Evolutionary conservation across 1,139 yeast genomes (phyloP).

Genomic region (Kurtzmaniella quercitrusa): DNA sequence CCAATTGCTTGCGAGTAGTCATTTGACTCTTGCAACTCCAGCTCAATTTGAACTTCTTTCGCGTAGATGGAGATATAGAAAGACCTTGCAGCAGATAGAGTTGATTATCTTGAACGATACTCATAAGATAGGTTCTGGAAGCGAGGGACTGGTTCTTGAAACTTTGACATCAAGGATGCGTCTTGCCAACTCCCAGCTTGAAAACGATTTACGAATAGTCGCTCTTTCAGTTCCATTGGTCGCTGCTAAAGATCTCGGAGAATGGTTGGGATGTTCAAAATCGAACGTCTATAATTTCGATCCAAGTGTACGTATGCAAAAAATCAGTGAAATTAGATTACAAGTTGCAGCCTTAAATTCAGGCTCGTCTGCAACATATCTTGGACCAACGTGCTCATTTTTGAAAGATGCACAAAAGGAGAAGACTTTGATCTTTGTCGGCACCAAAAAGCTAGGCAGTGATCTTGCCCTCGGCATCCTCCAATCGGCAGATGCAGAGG

Average conservation of each 20-base stretch:
- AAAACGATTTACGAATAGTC: constrained; percentile 52
- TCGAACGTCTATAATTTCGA: constrained; percentile 64
- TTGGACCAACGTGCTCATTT: constrained; percentile 12
- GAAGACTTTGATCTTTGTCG: constrained; percentile 49
- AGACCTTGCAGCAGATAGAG: constrained; percentile 63
- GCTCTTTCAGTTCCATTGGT: constrained; percentile 68
- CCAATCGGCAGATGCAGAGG: constrained; percentile 29
- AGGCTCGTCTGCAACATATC: constrained; percentile 32
- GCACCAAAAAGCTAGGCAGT: constrained; percentile 52
- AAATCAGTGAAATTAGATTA: constrained; percentile 56
- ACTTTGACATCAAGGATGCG: constrained; percentile 64
- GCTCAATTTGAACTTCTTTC: constrained; percentile 68
- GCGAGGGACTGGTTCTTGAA: constrained; percentile 63
- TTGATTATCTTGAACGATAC: constrained; percentile 70
- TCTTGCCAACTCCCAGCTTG: constrained; percentile 62
- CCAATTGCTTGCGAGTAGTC: constrained; percentile 50
- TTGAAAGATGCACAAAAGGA: constrained; percentile 21
- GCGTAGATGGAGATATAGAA: constrained; percentile 78
- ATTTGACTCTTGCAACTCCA: constrained; percentile 76
- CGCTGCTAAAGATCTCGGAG: constrained; percentile 73
- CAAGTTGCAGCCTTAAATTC: constrained; percentile 46
- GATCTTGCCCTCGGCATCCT: constrained; percentile 48
- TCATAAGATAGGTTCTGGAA: constrained; percentile 62
- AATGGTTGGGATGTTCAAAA: constrained; percentile 75
- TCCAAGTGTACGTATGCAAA: constrained; percentile 53